Evolutionary conservation across 73 alveolate species (phyloP), one percentile per base, ranked within the genome.

Genomic region (Paramecium tetraurelia): DNA sequence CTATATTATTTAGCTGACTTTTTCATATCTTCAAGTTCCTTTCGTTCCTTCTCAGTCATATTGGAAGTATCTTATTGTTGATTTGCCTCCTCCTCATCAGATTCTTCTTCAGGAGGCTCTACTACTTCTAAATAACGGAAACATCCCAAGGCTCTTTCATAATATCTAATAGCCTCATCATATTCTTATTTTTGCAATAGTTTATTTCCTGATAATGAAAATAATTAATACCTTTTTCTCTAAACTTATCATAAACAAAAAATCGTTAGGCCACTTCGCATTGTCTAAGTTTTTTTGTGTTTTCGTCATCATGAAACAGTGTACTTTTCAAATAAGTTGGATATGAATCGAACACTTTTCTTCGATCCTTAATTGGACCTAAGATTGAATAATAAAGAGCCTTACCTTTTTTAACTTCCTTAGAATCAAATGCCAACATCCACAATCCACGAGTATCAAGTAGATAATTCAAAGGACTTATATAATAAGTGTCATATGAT

Each of bases 81-180:
- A 69, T 53, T 53, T 18, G 70, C 29, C 29, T 68, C 92, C 27
- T 89, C 87, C 27, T 86, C 85, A 41, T 89, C 94, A 89, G 40
- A 41, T 43, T 89, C 80, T 33, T 24, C 84, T 16, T 89, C 94
- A 27, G 86, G 86, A 12, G 84, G 92, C 41, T 89, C 94, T 22
- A 89, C 90, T 16, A 70, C 92, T 70, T 89, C 69, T 10, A 89
- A 41, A 36, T 83, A 89, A 50, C 87, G 71, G 63, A 89, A 89
- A 89, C 94, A 89, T 29, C 94, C 87, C n/a, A 89, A n/a, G 8
- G 94, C 94, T 69, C 94, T 63, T 89, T 89, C 94, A 69, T 89
- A 89, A 46, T 89, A 89, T 48, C 57, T 63, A 21, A 89, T 89
- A 11, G 94, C 86, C 35, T 89, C 94, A 48, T 89, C 94, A 31